A percentile compares a stretch with the other conserved stretches of the same genome.
These are phyloP conservation scores for Ophiostoma montium DNA, from an alignment of 2,329 filamentous ascomycete species.

Conservation along the genomic window DNA sequence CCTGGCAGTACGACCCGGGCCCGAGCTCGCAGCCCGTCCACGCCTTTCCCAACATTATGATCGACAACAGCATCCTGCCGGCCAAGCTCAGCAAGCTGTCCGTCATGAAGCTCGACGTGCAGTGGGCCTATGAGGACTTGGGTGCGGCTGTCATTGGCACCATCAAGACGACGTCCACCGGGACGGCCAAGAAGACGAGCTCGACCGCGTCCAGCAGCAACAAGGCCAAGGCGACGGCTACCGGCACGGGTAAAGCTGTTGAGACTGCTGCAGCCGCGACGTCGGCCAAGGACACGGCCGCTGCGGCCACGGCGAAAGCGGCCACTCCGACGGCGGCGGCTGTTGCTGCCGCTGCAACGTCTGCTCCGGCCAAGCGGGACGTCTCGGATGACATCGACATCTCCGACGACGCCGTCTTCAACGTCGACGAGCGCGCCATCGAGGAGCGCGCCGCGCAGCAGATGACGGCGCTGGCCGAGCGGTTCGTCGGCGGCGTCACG, in stretches of 20 bases:
- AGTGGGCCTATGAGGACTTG: constrained; percentile 29
- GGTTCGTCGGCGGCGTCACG: constrained; percentile 35
- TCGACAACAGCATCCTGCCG: constrained; percentile 31
- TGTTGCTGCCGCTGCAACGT: not conserved
- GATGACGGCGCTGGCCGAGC: constrained; percentile 17
- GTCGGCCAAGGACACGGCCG: not conserved
- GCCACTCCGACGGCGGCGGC: not conserved
- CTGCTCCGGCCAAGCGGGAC: not conserved
- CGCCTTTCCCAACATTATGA: constrained; percentile 38
- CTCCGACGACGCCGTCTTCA: not conserved
- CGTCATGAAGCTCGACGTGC: constrained; percentile 30
- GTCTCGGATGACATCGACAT: not conserved
- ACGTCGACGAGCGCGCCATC: not conserved
- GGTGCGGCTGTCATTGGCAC: constrained; percentile 35
- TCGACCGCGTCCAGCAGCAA: constrained; percentile 16
- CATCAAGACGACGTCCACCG: constrained; percentile 29
- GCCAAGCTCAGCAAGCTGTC: constrained; percentile 14
- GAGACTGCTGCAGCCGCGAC: not conserved
- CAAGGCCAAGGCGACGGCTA: not conserved
- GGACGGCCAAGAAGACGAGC: constrained; percentile 20
- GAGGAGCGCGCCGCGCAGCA: not conserved
- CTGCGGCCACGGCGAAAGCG: constrained; percentile 2
- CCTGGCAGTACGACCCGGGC: constrained; percentile 33
- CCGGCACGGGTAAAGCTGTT: not conserved
- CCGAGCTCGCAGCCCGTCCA: constrained; percentile 31